Evolutionary conservation across 73 alveolate genomes (phyloP), one percentile per base, ranked within the genome.

Genomic region (Paramecium octaurelia): DNA sequence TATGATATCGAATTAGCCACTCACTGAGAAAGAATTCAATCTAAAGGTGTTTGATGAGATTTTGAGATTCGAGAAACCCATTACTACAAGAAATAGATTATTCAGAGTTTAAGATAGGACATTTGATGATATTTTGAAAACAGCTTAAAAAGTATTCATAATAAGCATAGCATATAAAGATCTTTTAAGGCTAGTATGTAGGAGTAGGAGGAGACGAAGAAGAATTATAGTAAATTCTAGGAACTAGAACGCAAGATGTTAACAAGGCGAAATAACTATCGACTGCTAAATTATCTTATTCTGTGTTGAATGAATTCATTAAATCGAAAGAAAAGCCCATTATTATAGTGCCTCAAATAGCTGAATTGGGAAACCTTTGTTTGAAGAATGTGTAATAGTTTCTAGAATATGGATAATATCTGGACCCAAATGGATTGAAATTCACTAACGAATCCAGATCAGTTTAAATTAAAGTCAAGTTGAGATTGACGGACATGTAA

Each of bases 301-400:
- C 91, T 20, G 34, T 80, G 6, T 43, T 80, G 27, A 44, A 80
- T 80, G 75, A 80, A 44, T 80, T 80, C 48, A 12, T 80, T 21
- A 80, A 48, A 35, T 44, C 91, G 1, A 80, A 93, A 57, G 96
- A 89, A 0, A 93, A 70, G 34, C 96, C 97, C 20, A 95, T 95
- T 58, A 95, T 95, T 36, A 68, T 95, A 8, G 97, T 95, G 20
- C 97, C 97, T 8, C 92, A 76, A 20, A 42, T 89, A 24, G 88
- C 58, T 4, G 87, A 36, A 35, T 58, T 48, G n/a, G 96, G 97
- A 38, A 95, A 93, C 46, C 27, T 95, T 14, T 88, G 95, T 57
- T 86, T 93, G 42, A 34, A 43, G 6, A 93, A 95, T 85, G 96
- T 93, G 9, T 20, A 68, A 23, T 48, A 93, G 34, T 95, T 95